These are phyloP conservation scores for Moesziomyces aphidis DNA, from an alignment of 1,284 basidiomycete species.

Conservation along the genomic window DNA sequence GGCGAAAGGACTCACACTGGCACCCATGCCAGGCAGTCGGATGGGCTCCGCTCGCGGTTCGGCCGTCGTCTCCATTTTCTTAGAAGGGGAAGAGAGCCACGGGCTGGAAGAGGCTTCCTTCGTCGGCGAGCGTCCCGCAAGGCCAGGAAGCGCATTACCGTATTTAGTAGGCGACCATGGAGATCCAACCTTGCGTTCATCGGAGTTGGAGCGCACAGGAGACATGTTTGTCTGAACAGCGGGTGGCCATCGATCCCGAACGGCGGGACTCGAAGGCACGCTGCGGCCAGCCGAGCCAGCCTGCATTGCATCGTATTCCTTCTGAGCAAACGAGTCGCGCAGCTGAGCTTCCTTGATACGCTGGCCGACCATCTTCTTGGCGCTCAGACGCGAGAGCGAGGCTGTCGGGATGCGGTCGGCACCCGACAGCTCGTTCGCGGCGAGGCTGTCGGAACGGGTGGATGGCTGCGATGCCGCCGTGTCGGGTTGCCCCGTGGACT, in stretches of 20 bases:
- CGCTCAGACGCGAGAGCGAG: slow-evolving; percentile 54
- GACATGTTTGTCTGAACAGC: slow-evolving; percentile 19
- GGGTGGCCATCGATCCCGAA: slow-evolving; percentile 48
- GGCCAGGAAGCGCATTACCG: slow-evolving; percentile 48
- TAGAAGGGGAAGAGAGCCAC: slow-evolving; percentile 23
- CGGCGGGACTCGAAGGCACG: slow-evolving; percentile 34
- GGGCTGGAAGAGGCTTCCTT: slow-evolving; percentile 19
- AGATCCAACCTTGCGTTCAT: slow-evolving; percentile 24
- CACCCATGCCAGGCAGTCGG: slow-evolving; percentile 51
- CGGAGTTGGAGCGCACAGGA: slow-evolving; percentile 19
- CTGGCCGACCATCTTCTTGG: slow-evolving; percentile 59
- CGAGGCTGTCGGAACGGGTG: slow-evolving; percentile 21
- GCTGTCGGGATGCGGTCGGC: slow-evolving; percentile 52
- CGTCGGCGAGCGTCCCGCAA: slow-evolving; percentile 38
- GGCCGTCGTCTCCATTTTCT: slow-evolving; percentile 19
- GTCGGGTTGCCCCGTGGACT: slow-evolving; percentile 13
- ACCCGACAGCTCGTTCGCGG: slow-evolving; percentile 17
- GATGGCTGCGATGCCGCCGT: slow-evolving; percentile 12
- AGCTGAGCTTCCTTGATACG: slow-evolving; percentile 59
- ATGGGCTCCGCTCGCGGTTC: slow-evolving; percentile 39
- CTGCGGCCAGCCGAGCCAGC: slow-evolving; percentile 25
- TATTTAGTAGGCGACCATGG: slow-evolving; percentile 48
- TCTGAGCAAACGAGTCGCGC: slow-evolving; percentile 39
- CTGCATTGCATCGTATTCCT: slow-evolving; percentile 36
- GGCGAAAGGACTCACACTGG: slow-evolving; percentile 33